Evolutionary conservation across 2,329 filamentous ascomycete species (phyloP), one percentile per base, ranked within the genome.

Genomic region (Fusarium setosum): DNA sequence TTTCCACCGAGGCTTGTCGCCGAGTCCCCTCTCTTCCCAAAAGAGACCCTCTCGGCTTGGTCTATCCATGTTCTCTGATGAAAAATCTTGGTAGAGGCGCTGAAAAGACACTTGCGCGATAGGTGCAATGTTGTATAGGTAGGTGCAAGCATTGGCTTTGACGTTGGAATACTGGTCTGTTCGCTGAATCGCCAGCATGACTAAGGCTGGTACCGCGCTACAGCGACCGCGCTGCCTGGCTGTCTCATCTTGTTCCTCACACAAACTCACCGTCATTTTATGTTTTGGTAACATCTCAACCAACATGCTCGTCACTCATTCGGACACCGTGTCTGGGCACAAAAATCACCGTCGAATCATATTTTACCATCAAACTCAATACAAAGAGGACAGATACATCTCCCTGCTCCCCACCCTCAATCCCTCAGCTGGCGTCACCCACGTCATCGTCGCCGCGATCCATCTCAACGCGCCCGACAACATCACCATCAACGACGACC

Each of bases 361-460:
- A 29, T 72, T 83, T 51, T 84, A 84, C 65, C 83, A 83, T 73
- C 83, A 86, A 2, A 84, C 83, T 4, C 83, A 85, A 45, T 77
- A 81, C 55, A 63, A 65, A 6, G 59, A 69, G 0, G 75, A 78
- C 4, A 65, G 72, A 12, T 82, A 83, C 35, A 80, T 86, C 58
- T 85, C 84, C 2, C 79, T 86, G 64, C 78, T 85, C 2, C 84
- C 83, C 21, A 71, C 85, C 50, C 77, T 76, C 17, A 73, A 80
- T 32, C 68, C 79, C 1, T 72, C 74, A 18, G 78, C 84, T 21
- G 78, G 81, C 18, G 76, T 84, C 17, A 96, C 93, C 0, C 93
- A 97, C 78, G 83, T 97, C 50, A 93, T 96, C 63, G 78, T 97
- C 40, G 92, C 91, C 2, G 93, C 93, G 0, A 88, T 97, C 50